Percentiles rank a stretch among this genome's conserved stretches.
These are phyloP conservation scores for Lobosporangium transversale DNA, from an alignment of 192 early-diverging fungal genomes.

Conservation along the genomic window DNA sequence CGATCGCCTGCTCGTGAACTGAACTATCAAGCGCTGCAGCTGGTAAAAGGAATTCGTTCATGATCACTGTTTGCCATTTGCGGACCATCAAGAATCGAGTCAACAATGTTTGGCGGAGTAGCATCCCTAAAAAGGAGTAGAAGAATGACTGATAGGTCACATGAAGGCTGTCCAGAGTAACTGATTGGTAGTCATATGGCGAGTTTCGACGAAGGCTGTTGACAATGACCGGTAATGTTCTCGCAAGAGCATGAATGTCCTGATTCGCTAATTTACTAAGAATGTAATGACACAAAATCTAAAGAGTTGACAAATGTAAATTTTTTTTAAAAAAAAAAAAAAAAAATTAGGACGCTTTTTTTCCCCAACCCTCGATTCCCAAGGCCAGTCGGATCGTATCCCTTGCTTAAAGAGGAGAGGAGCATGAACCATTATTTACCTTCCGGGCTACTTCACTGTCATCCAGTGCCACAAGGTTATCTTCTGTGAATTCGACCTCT, in stretches of 20 bases:
- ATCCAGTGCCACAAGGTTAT: constrained; percentile 29
- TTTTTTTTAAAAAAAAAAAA: background rate
- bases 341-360: background rate
- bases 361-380: background rate
- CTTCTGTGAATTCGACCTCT: constrained; percentile 36
- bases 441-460: constrained; percentile 63
- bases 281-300: constrained; percentile 59
- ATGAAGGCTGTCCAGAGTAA: constrained; percentile 32
- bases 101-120: constrained; percentile 48
- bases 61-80: constrained; percentile 50
- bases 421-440: too few relatives aligned
- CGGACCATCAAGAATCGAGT: constrained; percentile 44
- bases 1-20: constrained; percentile 50
- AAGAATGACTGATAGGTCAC: constrained; percentile 61
- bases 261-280: constrained; percentile 46
- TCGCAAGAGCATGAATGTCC: constrained; percentile 51
- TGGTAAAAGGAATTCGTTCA: constrained; percentile 58
- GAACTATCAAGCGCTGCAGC: constrained; percentile 43
- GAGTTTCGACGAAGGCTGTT: constrained; percentile 40
- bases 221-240: constrained; percentile 51
- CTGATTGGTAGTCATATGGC: constrained; percentile 30
- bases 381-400: too few relatives aligned
- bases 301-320: too few relatives aligned
- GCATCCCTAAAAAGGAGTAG: constrained; percentile 47
- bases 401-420: too few relatives aligned